Base-by-base conservation (phyloP, 352 stramenopile species). In the Blastocystis sp. region DNA sequence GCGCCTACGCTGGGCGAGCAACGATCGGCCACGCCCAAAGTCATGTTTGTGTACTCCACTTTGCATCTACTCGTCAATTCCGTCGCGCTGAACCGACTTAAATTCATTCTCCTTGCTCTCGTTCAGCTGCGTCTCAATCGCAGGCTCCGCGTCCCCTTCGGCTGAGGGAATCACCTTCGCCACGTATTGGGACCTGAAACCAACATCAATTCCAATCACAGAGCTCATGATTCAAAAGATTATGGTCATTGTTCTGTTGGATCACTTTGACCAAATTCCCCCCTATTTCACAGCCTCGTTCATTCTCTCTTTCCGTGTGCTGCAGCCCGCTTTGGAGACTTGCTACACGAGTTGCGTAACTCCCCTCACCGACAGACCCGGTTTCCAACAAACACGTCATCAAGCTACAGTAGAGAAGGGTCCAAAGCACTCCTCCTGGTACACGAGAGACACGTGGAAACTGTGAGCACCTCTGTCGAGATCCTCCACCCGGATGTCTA, bases 171-270 rank as follows among this genome's bases (percentile, higher is more conserved):
- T 39, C 1, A 55, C 31, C 16, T 35, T 55, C 13, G 26, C 45
- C n/a, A 85, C 74, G 60, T 59, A 26, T 29, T 85, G 74, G 13
- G 74, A 85, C 9, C 60, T 33, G 45, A 85, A 85, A 69, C 74
- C 74, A 10, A 85, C 66, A 67, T 85, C 74, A 85, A 85, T 85
- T 31, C 74, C 74, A 24, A 85, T 69, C 55, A 37, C 19, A 24
- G 31, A 39, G 45, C 61, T 85, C 74, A 85, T 85, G 45, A 65
- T 67, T 67, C 71, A 65, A 81, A 67, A 66, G 50, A 67, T 85
- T 70, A 59, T n/a, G 31, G n/a, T 51, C 37, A 74, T 74, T 74
- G 63, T 74, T 74, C 63, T 45, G 63, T 33, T 74, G 63, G 19
- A 31, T 45, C 12, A 24, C n/a, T n/a, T 66, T 74, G 63, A 74